Percentiles rank a stretch among this genome's conserved stretches.
Evolutionary conservation across 2,329 filamentous ascomycete genomes (phyloP).

Genomic region (Fusarium sp.): DNA sequence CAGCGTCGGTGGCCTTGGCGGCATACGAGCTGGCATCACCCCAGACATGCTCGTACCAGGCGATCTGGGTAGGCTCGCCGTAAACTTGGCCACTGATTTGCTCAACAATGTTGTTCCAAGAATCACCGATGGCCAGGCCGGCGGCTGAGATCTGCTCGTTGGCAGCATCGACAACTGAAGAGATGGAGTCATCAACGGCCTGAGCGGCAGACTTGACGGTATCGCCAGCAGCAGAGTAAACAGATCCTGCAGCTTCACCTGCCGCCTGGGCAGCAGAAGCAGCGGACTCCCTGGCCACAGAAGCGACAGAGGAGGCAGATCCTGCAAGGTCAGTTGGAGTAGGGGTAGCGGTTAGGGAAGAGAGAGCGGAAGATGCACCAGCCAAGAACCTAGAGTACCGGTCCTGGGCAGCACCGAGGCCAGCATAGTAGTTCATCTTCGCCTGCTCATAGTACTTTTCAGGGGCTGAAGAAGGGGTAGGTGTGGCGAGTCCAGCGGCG

Average conservation of each 20-base stretch:
- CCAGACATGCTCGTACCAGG: slow-evolving; percentile 60
- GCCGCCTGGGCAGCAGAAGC: slow-evolving; percentile 56
- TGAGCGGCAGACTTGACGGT: slow-evolving; percentile 51
- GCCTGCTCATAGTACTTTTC: slow-evolving; percentile 70
- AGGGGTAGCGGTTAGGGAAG: slow-evolving; percentile 65
- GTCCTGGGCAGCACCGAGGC: slow-evolving; percentile 78
- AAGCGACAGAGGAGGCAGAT: slow-evolving; percentile 60
- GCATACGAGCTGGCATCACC: slow-evolving; percentile 63
- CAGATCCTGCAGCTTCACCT: slow-evolving; percentile 60
- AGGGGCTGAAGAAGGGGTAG: slow-evolving; percentile 54
- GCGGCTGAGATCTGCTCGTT: slow-evolving; percentile 49
- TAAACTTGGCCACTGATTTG: slow-evolving; percentile 76
- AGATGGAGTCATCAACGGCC: slow-evolving; percentile 50
- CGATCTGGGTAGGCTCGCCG: slow-evolving; percentile 68
- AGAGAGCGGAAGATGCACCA: slow-evolving; percentile 75
- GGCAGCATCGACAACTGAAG: slow-evolving; percentile 56
- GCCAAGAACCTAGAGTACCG: slow-evolving; percentile 79
- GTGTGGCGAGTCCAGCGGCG: slow-evolving; percentile 68
- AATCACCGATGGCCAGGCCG: slow-evolving; percentile 50
- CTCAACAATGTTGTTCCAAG: slow-evolving; percentile 58
- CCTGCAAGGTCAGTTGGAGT: slow-evolving; percentile 63
- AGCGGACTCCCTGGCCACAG: slow-evolving; percentile 57
- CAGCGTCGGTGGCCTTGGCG: slow-evolving; percentile 63
- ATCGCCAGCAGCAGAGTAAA: slow-evolving; percentile 52
- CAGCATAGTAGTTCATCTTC: slow-evolving; percentile 76